Evolutionary conservation across 2,329 filamentous ascomycete genomes (phyloP).

Genomic region (Trichoderma gracile): DNA sequence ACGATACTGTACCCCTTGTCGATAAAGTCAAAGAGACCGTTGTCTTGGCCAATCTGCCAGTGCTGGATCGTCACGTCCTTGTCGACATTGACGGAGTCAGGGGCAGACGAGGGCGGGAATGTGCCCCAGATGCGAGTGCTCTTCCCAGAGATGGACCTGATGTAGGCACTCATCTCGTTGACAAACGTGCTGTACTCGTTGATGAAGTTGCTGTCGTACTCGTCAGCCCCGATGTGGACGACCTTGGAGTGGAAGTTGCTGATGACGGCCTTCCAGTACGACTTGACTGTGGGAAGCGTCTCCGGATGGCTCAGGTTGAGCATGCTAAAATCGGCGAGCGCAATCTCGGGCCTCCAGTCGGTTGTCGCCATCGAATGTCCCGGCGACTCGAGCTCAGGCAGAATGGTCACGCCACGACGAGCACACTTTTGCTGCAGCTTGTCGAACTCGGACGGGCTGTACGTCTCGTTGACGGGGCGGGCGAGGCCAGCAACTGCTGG

Average conservation of each 20-base stretch:
- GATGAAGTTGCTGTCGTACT: slow-evolving; percentile 49
- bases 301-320: slow-evolving; percentile 48
- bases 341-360: slow-evolving; percentile 57
- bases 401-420: slow-evolving; percentile 51
- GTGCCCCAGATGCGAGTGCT: slow-evolving; percentile 56
- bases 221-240: slow-evolving; percentile 57
- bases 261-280: slow-evolving; percentile 54
- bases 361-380: slow-evolving; percentile 55
- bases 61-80: slow-evolving; percentile 30
- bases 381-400: slow-evolving; percentile 57
- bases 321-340: slow-evolving; percentile 48
- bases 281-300: slow-evolving; percentile 52
- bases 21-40: slow-evolving; percentile 29
- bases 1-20: slow-evolving; percentile 30
- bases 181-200: slow-evolving; percentile 53
- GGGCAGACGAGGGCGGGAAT: slow-evolving; percentile 24
- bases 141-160: slow-evolving; percentile 48
- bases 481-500: slow-evolving; percentile 40
- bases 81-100: slow-evolving; percentile 26
- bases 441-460: slow-evolving; percentile 44
- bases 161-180: slow-evolving; percentile 47
- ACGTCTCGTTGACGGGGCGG: slow-evolving; percentile 43
- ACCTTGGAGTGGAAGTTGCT: slow-evolving; percentile 58
- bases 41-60: slow-evolving; percentile 31
- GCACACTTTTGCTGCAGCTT: slow-evolving; percentile 53